Percentiles rank a stretch among this genome's conserved stretches.
These are phyloP conservation scores for Pyricularia pennisetigena DNA, from an alignment of 2,329 filamentous ascomycete species.

Conservation along the genomic window DNA sequence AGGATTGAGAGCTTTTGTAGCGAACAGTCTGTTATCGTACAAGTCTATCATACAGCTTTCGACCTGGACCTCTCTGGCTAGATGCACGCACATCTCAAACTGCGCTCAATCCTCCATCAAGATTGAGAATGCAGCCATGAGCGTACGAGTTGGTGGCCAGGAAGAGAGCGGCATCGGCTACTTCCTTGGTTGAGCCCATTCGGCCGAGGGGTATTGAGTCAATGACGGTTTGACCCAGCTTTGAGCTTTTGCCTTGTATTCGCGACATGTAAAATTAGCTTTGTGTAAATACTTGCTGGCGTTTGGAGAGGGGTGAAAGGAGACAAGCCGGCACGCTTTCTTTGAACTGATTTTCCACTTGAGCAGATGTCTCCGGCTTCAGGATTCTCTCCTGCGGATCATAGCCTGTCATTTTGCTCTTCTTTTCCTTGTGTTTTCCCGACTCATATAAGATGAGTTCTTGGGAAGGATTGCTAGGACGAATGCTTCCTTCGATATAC, in stretches of 20 bases:
- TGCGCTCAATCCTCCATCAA: slow-evolving; percentile 77
- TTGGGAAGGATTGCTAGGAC: background rate
- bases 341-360: background rate
- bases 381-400: background rate
- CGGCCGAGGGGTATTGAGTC: slow-evolving; percentile 50
- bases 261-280: slow-evolving; percentile 6
- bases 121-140: slow-evolving; percentile 77
- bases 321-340: slow-evolving; percentile 1
- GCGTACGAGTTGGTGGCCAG: slow-evolving; percentile 70
- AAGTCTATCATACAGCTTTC: background rate
- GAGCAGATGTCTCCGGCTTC: background rate
- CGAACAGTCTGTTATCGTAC: background rate
- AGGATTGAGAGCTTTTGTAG: slow-evolving; percentile 27
- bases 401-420: background rate
- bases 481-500: background rate
- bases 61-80: background rate
- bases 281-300: background rate
- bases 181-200: slow-evolving; percentile 58
- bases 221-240: slow-evolving; percentile 17
- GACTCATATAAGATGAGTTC: background rate
- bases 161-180: slow-evolving; percentile 76
- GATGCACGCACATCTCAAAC: slow-evolving; percentile 12
- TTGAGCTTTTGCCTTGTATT: background rate
- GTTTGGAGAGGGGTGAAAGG: background rate
- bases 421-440: background rate